These are phyloP conservation scores for Sindora glabra DNA, from an alignment of 306 rosid species.

Conservation along the genomic window DNA sequence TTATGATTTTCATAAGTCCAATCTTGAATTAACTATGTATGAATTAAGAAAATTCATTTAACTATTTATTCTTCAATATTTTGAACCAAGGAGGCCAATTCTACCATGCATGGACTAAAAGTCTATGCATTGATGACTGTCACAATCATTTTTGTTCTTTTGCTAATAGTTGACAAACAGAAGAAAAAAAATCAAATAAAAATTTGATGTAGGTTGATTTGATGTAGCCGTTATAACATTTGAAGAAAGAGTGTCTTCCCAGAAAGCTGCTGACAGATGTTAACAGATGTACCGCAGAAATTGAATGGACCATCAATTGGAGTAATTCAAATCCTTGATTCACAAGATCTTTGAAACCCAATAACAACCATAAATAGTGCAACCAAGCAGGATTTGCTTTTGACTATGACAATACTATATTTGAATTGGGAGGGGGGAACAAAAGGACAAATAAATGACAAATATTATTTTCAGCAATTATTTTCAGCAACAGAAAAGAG, in stretches of 20 bases:
- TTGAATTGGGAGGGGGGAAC: conserved; percentile 8
- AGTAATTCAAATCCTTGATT: conserved; percentile 9
- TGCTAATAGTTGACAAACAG: background rate
- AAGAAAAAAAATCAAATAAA: background rate
- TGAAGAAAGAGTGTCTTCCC: background rate
- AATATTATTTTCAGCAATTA: background rate
- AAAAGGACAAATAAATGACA: background rate
- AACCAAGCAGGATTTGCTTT: background rate
- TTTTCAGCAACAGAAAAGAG: background rate
- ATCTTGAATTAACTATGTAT: too few relatives aligned
- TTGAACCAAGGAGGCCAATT: too few relatives aligned
- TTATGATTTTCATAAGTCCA: too few relatives aligned
- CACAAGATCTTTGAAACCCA: background rate
- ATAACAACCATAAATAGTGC: too few relatives aligned
- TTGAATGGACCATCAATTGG: background rate
- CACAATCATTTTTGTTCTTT: background rate
- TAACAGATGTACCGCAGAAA: background rate
- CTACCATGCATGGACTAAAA: too few relatives aligned
- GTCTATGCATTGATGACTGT: too few relatives aligned
- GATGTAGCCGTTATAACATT: conserved; percentile 1
- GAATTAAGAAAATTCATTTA: background rate
- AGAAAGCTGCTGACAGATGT: background rate
- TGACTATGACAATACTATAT: background rate
- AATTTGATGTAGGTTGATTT: conserved; percentile 7
- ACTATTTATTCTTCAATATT: too few relatives aligned